Base-by-base conservation (phyloP, 164 flowering plant genomes). In the Umbellularia californica region DNA sequence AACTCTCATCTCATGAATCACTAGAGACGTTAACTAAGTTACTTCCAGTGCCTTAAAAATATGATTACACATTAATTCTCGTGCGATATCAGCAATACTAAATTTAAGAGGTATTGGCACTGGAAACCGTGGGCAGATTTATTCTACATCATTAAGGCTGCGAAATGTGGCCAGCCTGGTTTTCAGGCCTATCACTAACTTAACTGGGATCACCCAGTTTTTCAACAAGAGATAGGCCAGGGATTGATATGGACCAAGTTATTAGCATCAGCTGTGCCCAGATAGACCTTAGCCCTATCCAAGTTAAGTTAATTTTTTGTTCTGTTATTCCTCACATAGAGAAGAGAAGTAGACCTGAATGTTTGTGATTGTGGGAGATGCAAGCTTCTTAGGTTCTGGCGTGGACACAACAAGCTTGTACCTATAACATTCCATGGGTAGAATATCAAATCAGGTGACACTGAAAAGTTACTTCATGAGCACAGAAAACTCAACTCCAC, bases 401-500 rank as follows among this genome's bases (percentile, higher is more conserved):
- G 86, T 82, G 52, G 97, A 81, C 58, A 91, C 89, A 58, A 94
- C 91, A 83, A 94, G 86, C 87, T 94, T 96, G 85, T 87, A 94
- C 72, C 99, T 96, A 86, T 81, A 87, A 74, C n/a, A 81, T 70
- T 71, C 52, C 69, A 72, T 19, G 72, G 75, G 30, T n/a, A 83
- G 60, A 70, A 35, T 30, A 25, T 50, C 13, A 50, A 0, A 17
- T 55, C n/a, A 15, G 60, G n/a, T 55, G 4, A 55, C 17, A 13
- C n/a, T 17, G 47, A 25, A 27, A 30, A 20, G 14, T 64, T 64
- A 12, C 24, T 60, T 60, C 64, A 60, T 6, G 17, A 60, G 64
- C 24, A 60, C 17, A 60, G n/a, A 60, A 19, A 60, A 60, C 24
- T 60, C 23, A 60, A 60, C 11, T 60, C 64, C 64, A 60, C n/a